Base-by-base conservation (phyloP, 352 stramenopile species). In the Globisporangium radiosum region DNA sequence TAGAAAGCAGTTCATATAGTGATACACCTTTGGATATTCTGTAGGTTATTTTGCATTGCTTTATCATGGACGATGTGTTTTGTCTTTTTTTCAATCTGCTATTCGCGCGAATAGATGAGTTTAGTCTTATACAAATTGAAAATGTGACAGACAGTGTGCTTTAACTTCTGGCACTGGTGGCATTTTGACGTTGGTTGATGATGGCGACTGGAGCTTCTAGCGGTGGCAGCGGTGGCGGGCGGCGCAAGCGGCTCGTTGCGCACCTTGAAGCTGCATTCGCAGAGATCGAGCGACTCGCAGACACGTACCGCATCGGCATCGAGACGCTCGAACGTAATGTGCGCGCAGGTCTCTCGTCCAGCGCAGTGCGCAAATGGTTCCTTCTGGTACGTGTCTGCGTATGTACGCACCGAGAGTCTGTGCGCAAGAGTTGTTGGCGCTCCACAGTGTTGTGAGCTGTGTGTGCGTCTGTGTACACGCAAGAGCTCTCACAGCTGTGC, bases 361-460 rank as follows among this genome's bases (percentile, higher is more conserved):
- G 68, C 15, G 75, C 63, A 4, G 71, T 77, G 36, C 62, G 47
- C 19, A 58, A 78, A 51, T 93, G 83, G 83, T 93, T 91, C 48
- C 51, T 70, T 11, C 60, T 91, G 67, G 80, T 90, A 33, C 57
- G 58, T 4, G 7, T 6, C 14, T 45, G 40, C n/a, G 11, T 13
- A 19, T 38, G 43, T 39, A 3, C 25, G 25, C 25, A 33, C 25
- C 25, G 25, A 33, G 25, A 33, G 25, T 33, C 25, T 33, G 25
- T 33, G 25, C 3, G 25, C 25, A 33, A 33, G 25, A 33, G 25
- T 51, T 33, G 47, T 9, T 59, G 15, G 40, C 11, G 37, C 19
- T 49, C 17, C 47, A 36, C 54, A 33, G 51, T 40, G 55, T 11
- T 5, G 1, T 58, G 5, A 42, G 14, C 19, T n/a, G 11, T 60